phyloP scores from a whole-genome alignment of 2,329 filamentous ascomycete genomes.

The Colletotrichum caudatum region DNA sequence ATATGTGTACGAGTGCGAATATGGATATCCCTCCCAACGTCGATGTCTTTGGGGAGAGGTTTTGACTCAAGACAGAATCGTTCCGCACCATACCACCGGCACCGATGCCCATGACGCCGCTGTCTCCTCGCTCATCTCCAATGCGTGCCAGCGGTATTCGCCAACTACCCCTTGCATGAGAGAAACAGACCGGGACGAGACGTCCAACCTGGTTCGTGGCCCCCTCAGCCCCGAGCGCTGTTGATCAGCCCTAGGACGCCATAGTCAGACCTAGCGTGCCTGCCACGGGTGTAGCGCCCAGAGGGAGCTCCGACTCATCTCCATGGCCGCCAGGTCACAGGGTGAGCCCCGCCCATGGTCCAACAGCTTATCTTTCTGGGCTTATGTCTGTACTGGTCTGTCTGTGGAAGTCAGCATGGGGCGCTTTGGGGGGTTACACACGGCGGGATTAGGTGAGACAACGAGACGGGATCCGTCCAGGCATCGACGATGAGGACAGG shows the following conservation, averaged over 20 bases:
- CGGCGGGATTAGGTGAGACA: neutral
- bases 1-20: no score
- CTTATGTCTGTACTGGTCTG: neutral
- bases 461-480: neutral
- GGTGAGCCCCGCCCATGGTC: neutral
- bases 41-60: neutral
- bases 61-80: neutral
- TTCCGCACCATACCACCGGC: neutral
- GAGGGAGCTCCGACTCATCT: neutral
- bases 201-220: constrained; percentile 14
- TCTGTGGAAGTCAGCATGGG: neutral
- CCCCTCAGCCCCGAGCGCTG: neutral
- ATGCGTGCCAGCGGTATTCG: neutral
- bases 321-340: neutral
- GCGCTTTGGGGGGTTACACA: neutral
- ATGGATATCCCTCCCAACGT: no score
- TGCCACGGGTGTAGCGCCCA: neutral
- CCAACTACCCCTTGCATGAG: constrained; percentile 1
- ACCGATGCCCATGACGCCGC: neutral
- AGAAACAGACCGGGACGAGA: neutral
- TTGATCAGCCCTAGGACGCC: constrained; percentile 39
- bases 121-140: neutral
- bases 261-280: constrained; percentile 3
- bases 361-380: neutral
- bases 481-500: neutral